These are phyloP conservation scores for Lichtheimia corymbifera DNA, from an alignment of 371 early-diverging fungal genomes.

Conservation along the genomic window DNA sequence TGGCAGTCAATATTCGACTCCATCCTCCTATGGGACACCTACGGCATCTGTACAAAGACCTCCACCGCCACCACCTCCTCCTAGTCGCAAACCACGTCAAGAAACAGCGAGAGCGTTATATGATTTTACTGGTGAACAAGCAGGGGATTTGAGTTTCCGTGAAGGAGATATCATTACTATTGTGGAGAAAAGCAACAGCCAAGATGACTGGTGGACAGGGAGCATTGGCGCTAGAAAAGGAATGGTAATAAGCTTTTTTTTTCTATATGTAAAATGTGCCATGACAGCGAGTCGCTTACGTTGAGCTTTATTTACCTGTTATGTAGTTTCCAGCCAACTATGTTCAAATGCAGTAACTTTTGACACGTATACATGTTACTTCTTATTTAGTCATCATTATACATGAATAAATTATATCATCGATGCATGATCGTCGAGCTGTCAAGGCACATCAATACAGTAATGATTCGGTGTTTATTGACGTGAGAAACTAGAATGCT, in stretches of 20 bases:
- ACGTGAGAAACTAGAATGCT: too few species aligned
- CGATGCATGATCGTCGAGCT: too few species aligned
- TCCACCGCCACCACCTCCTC: constrained; percentile 32
- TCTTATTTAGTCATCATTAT: too few species aligned
- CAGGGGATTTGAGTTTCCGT: constrained; percentile 71
- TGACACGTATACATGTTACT: too few species aligned
- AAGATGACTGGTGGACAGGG: constrained; percentile 86
- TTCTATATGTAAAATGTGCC: background rate
- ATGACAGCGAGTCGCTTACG: background rate
- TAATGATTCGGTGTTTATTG: too few species aligned
- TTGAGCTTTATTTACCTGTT: background rate
- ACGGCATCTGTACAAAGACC: constrained; percentile 5
- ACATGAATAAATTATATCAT: too few species aligned
- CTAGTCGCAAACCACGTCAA: constrained; percentile 31
- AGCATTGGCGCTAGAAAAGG: constrained; percentile 63
- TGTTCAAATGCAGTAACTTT: constrained; percentile 50
- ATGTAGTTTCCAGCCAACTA: constrained; percentile 81
- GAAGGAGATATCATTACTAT: constrained; percentile 77
- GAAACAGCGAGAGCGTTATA: constrained; percentile 66
- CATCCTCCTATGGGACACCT: background rate
- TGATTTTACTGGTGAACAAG: constrained; percentile 70
- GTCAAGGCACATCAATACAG: too few species aligned
- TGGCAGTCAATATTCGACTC: background rate
- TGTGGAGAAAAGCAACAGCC: constrained; percentile 58
- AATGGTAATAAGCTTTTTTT: constrained; percentile 48